phyloP scores from a whole-genome alignment of 768 basidiomycete genomes.

The Suillus fuscotomentosus region DNA sequence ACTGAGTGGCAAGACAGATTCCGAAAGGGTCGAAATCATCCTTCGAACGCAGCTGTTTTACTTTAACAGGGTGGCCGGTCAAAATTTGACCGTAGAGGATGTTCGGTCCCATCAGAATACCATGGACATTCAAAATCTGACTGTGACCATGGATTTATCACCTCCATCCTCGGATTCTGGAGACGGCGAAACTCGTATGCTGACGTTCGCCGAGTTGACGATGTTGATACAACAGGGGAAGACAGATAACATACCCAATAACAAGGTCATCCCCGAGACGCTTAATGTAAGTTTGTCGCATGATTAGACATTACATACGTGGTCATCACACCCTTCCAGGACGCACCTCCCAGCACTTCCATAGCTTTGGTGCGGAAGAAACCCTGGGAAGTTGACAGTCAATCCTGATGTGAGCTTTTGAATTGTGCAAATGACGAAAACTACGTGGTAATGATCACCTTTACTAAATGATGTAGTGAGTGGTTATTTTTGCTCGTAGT shows the following conservation, averaged over 20 bases:
- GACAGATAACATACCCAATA: conserved; percentile 75
- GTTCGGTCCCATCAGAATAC: conserved; percentile 12
- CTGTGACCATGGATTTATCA: not conserved
- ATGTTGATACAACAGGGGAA: conserved; percentile 69
- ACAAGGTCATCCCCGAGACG: conserved; percentile 64
- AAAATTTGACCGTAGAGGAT: conserved; percentile 28
- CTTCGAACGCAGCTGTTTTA: conserved; percentile 65
- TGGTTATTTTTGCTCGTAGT: not conserved
- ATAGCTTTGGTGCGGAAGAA: conserved; percentile 51
- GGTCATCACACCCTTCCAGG: conserved; percentile 34
- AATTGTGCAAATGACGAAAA: not conserved
- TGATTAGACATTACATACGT: conserved; percentile 1
- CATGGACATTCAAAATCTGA: conserved; percentile 10
- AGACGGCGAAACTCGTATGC: conserved; percentile 38
- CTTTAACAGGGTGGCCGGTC: conserved; percentile 54
- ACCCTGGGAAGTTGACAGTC: conserved; percentile 56
- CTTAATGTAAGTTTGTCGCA: conserved; percentile 52
- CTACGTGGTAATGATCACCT: not conserved
- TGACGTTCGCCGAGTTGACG: conserved; percentile 70
- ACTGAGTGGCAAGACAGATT: conserved; percentile 33
- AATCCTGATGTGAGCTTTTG: conserved; percentile 15
- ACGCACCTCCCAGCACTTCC: conserved; percentile 56
- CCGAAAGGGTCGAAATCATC: conserved; percentile 45
- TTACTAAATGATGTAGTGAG: not conserved
- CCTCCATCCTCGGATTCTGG: conserved; percentile 9